A percentile compares a stretch with the other conserved stretches of the same genome.
These are phyloP conservation scores for Lyophyllum semitale DNA, from an alignment of 768 basidiomycete species.

Conservation along the genomic window DNA sequence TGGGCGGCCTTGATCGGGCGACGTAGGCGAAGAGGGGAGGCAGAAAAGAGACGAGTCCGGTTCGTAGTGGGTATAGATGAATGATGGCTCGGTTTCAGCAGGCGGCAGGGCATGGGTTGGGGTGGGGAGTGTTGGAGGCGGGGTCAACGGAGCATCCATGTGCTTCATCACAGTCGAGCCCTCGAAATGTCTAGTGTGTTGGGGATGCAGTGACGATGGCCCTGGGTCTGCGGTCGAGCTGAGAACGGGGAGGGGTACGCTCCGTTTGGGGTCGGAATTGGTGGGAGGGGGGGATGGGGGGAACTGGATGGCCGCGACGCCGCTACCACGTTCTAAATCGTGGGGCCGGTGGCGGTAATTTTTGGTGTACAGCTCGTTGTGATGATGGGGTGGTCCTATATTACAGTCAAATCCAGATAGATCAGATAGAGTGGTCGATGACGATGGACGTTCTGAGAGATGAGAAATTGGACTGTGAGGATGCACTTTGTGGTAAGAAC, in stretches of 20 bases:
- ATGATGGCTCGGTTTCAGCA: constrained; percentile 23
- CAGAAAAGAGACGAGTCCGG: constrained; percentile 9
- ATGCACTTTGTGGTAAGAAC: constrained; percentile 6
- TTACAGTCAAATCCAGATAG: constrained; percentile 13
- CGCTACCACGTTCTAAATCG: background rate
- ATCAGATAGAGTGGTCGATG: constrained; percentile 13
- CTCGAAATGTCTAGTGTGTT: constrained; percentile 3
- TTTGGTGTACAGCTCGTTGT: background rate
- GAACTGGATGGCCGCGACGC: background rate
- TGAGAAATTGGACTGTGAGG: constrained; percentile 1
- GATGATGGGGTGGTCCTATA: constrained; percentile 6
- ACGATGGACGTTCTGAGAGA: background rate
- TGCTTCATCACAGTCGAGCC: constrained; percentile 36
- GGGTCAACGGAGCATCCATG: constrained; percentile 36
- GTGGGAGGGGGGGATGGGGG: constrained; percentile 29
- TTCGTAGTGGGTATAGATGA: constrained; percentile 13
- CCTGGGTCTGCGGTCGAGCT: constrained; percentile 3
- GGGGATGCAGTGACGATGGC: background rate
- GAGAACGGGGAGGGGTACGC: constrained; percentile 23
- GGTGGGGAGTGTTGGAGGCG: constrained; percentile 43
- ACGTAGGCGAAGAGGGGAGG: constrained; percentile 4
- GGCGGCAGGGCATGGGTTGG: constrained; percentile 37
- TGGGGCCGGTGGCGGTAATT: background rate
- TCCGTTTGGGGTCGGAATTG: constrained; percentile 26
- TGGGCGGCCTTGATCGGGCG: background rate